A percentile compares a stretch with the other conserved stretches of the same genome.
Conservation (phyloP, 139 green algal genomes). For the Ettlia oleoabundans region DNA sequence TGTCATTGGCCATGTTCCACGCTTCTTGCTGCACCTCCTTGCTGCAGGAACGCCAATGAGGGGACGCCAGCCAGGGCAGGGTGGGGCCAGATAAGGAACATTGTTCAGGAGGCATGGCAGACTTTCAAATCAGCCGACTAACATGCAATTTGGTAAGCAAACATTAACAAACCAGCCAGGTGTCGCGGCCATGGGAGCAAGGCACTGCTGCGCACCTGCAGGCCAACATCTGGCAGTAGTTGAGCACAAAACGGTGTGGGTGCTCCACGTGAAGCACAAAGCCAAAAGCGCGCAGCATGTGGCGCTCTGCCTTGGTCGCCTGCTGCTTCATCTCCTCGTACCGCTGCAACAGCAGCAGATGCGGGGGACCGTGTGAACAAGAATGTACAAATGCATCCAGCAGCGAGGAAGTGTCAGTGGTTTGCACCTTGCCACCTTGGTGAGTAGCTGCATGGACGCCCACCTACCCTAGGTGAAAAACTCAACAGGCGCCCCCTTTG, state of each 20-base stretch:
- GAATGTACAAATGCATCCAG: too few species aligned
- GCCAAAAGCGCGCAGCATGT: conserved; percentile 84
- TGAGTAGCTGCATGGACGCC: too few species aligned
- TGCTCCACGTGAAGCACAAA: conserved; percentile 91
- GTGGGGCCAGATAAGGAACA: too few species aligned
- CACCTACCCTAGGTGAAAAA: too few species aligned
- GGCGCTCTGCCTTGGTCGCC: conserved; percentile 76
- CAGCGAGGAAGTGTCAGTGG: too few species aligned
- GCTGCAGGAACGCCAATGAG: not conserved
- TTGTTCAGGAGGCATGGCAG: too few species aligned
- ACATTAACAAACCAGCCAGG: too few species aligned
- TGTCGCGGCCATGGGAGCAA: not conserved
- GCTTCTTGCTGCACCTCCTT: conserved; percentile 71
- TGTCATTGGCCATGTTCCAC: conserved; percentile 94
- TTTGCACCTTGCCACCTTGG: too few species aligned
- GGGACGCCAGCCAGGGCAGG: too few species aligned
- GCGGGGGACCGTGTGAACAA: conserved; percentile 13
- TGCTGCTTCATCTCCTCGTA: conserved; percentile 71
- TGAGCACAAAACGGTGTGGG: conserved; percentile 92
- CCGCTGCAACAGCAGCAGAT: conserved; percentile 44
- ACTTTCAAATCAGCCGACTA: too few species aligned
- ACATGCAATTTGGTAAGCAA: too few species aligned
- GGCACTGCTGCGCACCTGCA: not conserved
- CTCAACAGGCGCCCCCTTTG: too few species aligned
- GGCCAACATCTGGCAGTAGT: conserved; percentile 57